A percentile compares a stretch with the other conserved stretches of the same genome.
Conservation (phyloP, 768 basidiomycete genomes). For the Lactifluus piperatus region DNA sequence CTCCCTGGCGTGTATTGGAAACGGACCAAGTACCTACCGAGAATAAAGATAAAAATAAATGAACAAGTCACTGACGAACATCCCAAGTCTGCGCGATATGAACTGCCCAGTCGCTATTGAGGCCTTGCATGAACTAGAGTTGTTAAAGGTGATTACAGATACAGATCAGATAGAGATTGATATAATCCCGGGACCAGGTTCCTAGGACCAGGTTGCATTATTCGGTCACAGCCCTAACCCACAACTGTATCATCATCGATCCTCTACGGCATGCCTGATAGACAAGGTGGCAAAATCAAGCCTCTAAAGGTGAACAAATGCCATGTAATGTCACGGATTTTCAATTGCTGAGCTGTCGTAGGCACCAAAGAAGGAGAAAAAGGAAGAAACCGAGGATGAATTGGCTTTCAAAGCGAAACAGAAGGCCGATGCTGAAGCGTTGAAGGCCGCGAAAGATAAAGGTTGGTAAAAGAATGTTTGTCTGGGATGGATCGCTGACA, state of each 20-base stretch:
- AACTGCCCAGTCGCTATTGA: neutral
- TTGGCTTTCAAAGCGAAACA: slow-evolving; percentile 66
- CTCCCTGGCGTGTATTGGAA: slow-evolving; percentile 77
- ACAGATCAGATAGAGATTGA: neutral
- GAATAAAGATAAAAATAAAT: neutral
- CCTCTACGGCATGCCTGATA: slow-evolving; percentile 39
- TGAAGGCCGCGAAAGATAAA: slow-evolving; percentile 66
- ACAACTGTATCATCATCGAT: neutral
- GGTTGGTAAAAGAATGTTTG: slow-evolving; percentile 35
- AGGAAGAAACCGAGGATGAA: slow-evolving; percentile 63
- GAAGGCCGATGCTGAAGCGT: slow-evolving; percentile 63
- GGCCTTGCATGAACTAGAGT: neutral
- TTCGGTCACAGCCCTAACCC: neutral
- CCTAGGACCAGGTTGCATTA: too few relatives aligned
- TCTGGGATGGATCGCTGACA: neutral
- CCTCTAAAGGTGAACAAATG: slow-evolving; percentile 61
- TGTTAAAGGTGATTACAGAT: neutral
- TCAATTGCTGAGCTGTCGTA: slow-evolving; percentile 24
- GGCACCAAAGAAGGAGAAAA: slow-evolving; percentile 80
- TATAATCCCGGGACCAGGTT: too few relatives aligned
- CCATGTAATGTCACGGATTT: neutral
- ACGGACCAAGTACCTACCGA: slow-evolving; percentile 66
- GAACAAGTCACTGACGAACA: slow-evolving; percentile 50
- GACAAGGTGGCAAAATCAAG: slow-evolving; percentile 83
- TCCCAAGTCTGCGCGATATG: slow-evolving; percentile 33